phyloP scores from a whole-genome alignment of 371 early-diverging fungal species.

The Smittium culicis region DNA sequence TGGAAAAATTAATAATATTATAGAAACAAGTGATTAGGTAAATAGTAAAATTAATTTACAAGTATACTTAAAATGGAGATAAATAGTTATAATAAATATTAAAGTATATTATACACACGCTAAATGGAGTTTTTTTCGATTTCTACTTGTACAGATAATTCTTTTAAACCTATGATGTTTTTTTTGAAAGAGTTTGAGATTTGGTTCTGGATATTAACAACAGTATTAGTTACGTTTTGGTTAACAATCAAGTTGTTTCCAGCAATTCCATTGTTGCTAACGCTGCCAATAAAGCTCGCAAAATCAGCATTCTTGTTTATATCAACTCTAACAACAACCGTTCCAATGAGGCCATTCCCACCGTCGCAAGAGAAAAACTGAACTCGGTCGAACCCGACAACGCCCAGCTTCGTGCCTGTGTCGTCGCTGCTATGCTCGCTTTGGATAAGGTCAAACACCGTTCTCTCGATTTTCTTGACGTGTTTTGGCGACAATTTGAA shows the following conservation, averaged over 20 bases:
- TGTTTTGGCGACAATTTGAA: neutral
- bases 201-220: neutral
- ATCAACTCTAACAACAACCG: slow-evolving; percentile 1
- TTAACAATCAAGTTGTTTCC: neutral
- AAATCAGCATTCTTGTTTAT: neutral
- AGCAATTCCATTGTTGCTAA: neutral
- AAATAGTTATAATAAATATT: too few species aligned
- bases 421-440: neutral
- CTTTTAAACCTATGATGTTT: neutral
- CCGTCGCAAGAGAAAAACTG: neutral
- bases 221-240: neutral
- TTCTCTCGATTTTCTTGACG: neutral
- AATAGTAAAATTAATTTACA: neutral
- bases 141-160: slow-evolving; percentile 4
- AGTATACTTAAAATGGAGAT: neutral
- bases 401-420: neutral
- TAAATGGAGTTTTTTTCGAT: neutral
- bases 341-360: neutral
- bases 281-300: neutral
- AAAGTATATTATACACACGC: too few species aligned
- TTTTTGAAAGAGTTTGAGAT: neutral
- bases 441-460: neutral
- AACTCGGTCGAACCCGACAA: slow-evolving; percentile 1
- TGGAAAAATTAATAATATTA: neutral
- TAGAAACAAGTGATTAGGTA: neutral